These are phyloP conservation scores for Yamadazyma epiphylla DNA, from an alignment of 1,139 yeast species.

Conservation along the genomic window DNA sequence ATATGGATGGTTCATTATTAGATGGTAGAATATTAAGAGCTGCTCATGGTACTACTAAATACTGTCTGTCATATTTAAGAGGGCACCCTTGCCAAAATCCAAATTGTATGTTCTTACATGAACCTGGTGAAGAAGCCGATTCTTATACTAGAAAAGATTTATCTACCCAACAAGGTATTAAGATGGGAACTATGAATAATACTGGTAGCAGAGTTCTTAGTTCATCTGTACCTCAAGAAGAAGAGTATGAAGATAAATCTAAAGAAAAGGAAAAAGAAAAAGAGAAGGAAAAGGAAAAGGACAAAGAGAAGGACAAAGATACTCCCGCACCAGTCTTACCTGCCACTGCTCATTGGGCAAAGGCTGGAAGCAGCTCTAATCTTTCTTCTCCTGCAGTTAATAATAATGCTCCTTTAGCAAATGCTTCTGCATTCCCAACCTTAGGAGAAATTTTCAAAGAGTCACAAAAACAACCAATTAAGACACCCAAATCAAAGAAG, in stretches of 20 bases:
- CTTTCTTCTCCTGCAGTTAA: conserved; percentile 32
- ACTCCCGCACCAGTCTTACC: conserved; percentile 37
- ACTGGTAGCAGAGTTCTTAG: conserved; percentile 7
- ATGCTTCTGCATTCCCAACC: conserved; percentile 68
- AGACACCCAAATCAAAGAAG: conserved; percentile 30
- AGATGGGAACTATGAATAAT: conserved; percentile 48
- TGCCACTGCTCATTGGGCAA: conserved; percentile 61
- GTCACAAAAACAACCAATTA: conserved; percentile 31
- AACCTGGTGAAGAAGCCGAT: conserved; percentile 99
- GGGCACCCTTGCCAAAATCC: conserved; percentile 98
- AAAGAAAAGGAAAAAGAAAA: conserved; percentile 5
- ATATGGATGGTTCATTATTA: conserved; percentile 90
- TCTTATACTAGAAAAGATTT: conserved; percentile 91
- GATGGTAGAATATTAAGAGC: conserved; percentile 88
- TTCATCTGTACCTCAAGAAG: conserved; percentile 7
- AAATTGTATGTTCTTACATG: conserved; percentile 97
- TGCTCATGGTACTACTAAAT: conserved; percentile 98
- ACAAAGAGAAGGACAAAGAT: conserved; percentile 13
- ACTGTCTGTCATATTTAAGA: conserved; percentile 90
- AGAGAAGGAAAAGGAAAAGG: conserved; percentile 13
- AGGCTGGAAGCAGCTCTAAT: conserved; percentile 20
- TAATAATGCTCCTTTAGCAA: conserved; percentile 38
- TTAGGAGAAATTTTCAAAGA: conserved; percentile 59
- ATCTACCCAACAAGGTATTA: conserved; percentile 73
- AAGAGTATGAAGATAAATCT: conserved; percentile 13